Conservation (phyloP, 495 filamentous ascomycete genomes). For the Acidiella bohemica region DNA sequence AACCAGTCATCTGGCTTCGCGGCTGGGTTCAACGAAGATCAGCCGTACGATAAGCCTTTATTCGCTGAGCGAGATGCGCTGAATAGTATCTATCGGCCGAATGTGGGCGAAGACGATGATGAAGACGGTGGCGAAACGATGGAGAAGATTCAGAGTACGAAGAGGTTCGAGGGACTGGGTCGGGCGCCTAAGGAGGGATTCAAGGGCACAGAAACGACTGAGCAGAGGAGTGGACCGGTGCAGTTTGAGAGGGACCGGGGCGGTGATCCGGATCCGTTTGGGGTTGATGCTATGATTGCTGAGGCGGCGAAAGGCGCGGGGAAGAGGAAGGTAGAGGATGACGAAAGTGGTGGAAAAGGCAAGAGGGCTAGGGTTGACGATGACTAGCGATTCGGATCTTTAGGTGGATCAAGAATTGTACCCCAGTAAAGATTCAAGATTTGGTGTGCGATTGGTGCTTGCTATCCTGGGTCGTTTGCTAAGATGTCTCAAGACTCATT, state of each 20-base stretch:
- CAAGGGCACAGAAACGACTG: constrained; percentile 74
- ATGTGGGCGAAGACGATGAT: constrained; percentile 53
- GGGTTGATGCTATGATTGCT: constrained; percentile 81
- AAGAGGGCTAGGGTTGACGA: constrained; percentile 76
- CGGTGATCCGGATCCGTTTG: constrained; percentile 55
- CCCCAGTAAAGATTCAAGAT: too few relatives aligned
- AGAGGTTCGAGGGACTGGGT: constrained; percentile 77
- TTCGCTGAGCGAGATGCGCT: constrained; percentile 96
- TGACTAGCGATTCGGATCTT: too few relatives aligned
- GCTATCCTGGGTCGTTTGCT: neutral
- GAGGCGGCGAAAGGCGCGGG: constrained; percentile 49
- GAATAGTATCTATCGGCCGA: constrained; percentile 83
- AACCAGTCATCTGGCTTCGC: constrained; percentile 86
- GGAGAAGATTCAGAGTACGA: constrained; percentile 70
- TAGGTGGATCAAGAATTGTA: too few relatives aligned
- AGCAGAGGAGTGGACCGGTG: constrained; percentile 87
- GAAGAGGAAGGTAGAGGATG: constrained; percentile 60
- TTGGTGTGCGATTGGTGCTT: too few relatives aligned
- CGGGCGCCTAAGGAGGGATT: constrained; percentile 66
- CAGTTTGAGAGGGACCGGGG: constrained; percentile 86
- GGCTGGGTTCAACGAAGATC: constrained; percentile 90
- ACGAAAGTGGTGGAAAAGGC: constrained; percentile 42
- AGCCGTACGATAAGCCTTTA: constrained; percentile 91
- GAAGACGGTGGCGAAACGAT: constrained; percentile 71
- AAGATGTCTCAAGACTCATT: neutral